A percentile compares a stretch with the other conserved stretches of the same genome.
Conservation (phyloP, 768 basidiomycete genomes). For the Hirschioporus abietinus region DNA sequence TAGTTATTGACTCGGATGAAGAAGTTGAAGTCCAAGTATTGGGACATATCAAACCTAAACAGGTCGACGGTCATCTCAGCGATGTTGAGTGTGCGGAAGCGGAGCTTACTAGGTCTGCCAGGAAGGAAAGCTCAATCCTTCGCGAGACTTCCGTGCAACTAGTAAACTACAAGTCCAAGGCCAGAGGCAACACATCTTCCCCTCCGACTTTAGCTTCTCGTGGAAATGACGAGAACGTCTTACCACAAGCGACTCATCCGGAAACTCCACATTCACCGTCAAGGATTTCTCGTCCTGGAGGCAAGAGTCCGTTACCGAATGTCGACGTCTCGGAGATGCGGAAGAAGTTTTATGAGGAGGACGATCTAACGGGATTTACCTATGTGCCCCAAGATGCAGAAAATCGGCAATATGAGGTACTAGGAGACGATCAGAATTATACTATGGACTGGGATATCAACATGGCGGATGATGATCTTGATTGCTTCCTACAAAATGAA, state of each 20-base stretch:
- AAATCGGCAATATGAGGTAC: not conserved
- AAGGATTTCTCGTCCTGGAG: not conserved
- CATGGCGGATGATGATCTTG: slow-evolving; percentile 67
- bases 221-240: not conserved
- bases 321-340: not conserved
- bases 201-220: not conserved
- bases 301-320: not conserved
- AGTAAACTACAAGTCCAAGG: not conserved
- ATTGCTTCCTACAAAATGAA: slow-evolving; percentile 27
- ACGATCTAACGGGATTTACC: not conserved
- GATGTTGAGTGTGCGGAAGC: not conserved
- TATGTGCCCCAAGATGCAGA: not conserved
- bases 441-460: slow-evolving; percentile 53
- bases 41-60: not conserved
- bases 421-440: slow-evolving; percentile 10
- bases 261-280: not conserved
- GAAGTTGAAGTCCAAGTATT: slow-evolving; percentile 25
- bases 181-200: not conserved
- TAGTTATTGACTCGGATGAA: slow-evolving; percentile 61
- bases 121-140: not conserved
- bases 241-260: not conserved
- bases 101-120: not conserved
- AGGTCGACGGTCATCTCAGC: not conserved
- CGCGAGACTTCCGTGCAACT: not conserved
- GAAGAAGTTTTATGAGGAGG: not conserved